phyloP scores from a whole-genome alignment of 345 rosid species.

The Stellera chamaejasme region DNA sequence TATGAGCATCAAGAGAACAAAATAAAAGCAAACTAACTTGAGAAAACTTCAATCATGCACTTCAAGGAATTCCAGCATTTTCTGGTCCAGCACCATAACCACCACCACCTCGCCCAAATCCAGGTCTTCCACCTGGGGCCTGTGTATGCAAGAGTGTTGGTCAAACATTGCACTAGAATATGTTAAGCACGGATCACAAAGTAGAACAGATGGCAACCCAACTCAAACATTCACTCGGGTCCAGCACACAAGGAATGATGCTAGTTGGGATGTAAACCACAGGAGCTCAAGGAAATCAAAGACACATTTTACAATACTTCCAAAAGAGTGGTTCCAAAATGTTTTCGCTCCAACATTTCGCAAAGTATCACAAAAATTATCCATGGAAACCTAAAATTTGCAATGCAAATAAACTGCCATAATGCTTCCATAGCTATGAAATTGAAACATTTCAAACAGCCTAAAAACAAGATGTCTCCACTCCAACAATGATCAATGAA shows the following conservation, averaged over 20 bases:
- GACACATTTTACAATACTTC: background rate
- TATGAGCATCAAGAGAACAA: no score
- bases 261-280: background rate
- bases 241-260: background rate
- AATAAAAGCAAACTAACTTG: constrained; percentile 7
- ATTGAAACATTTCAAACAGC: background rate
- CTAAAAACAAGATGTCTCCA: background rate
- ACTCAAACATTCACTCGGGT: background rate
- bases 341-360: no score
- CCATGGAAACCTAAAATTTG: no score
- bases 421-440: no score
- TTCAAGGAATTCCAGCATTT: constrained; percentile 45
- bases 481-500: no score
- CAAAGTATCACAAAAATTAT: no score
- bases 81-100: constrained; percentile 42
- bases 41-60: background rate
- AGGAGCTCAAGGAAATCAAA: background rate
- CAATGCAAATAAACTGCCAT: no score
- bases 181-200: no score
- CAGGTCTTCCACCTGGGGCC: constrained; percentile 64
- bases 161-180: background rate
- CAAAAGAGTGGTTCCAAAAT: no score
- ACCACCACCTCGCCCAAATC: constrained; percentile 79
- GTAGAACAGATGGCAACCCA: background rate
- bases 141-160: constrained; percentile 8